A percentile compares a stretch with the other conserved stretches of the same genome.
These are phyloP conservation scores for Lepraria neglecta DNA, from an alignment of 495 filamentous ascomycete genomes.

Conservation along the genomic window DNA sequence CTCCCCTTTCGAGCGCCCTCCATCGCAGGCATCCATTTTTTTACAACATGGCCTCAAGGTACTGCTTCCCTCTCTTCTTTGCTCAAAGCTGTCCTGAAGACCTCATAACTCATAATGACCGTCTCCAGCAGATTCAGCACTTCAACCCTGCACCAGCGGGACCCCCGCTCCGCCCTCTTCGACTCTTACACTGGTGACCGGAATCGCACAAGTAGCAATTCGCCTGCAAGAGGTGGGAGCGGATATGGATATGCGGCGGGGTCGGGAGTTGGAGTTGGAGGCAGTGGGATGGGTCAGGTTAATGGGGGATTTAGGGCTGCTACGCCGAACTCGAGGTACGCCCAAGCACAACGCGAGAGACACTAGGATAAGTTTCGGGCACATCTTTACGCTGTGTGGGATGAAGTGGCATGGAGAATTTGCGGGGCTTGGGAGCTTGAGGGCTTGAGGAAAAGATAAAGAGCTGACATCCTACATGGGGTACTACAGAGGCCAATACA, in stretches of 20 bases:
- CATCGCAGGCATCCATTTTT: slow-evolving; percentile 2
- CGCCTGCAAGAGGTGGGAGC: slow-evolving; percentile 44
- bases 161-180: slow-evolving; percentile 85
- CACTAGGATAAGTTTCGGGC: neutral
- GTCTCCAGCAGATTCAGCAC: slow-evolving; percentile 47
- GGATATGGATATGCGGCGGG: slow-evolving; percentile 50
- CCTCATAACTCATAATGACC: neutral
- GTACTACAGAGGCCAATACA: slow-evolving; percentile 72
- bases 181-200: slow-evolving; percentile 68
- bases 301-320: slow-evolving; percentile 54
- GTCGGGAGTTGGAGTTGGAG: slow-evolving; percentile 35
- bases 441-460: neutral
- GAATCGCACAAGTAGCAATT: slow-evolving; percentile 42
- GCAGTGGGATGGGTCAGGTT: slow-evolving; percentile 26
- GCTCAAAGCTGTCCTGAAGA: neutral
- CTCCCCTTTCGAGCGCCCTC: neutral
- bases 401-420: neutral
- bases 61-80: neutral
- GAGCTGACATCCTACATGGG: neutral
- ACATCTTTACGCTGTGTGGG: neutral
- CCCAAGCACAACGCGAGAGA: slow-evolving; percentile 2
- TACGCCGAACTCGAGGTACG: slow-evolving; percentile 77
- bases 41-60: slow-evolving; percentile 19
- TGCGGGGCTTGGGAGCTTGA: neutral
- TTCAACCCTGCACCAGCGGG: slow-evolving; percentile 68